A percentile compares a stretch with the other conserved stretches of the same genome.
Conservation (phyloP, 495 filamentous ascomycete species). For the Penicillium chermesinum region DNA sequence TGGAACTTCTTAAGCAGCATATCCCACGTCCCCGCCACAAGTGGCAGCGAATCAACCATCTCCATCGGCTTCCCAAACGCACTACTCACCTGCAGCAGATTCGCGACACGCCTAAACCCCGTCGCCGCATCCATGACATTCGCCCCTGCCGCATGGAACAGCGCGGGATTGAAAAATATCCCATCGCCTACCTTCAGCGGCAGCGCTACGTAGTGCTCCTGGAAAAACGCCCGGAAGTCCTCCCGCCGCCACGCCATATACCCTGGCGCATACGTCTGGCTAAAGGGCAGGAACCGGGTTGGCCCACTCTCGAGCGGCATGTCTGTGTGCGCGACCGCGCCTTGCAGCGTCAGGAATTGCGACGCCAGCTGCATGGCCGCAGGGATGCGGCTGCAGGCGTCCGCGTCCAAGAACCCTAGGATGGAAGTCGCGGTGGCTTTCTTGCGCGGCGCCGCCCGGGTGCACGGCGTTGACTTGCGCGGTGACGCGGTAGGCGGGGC, state of each 20-base stretch:
- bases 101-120: slow-evolving; percentile 44
- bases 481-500: slow-evolving; percentile 48
- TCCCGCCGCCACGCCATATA: slow-evolving; percentile 46
- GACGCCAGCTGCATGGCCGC: slow-evolving; percentile 38
- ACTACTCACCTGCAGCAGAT: slow-evolving; percentile 50
- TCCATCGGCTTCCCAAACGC: slow-evolving; percentile 59
- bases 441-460: slow-evolving; percentile 47
- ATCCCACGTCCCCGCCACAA: slow-evolving; percentile 42
- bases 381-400: slow-evolving; percentile 34
- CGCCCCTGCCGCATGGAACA: slow-evolving; percentile 53
- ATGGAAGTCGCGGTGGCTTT: slow-evolving; percentile 54
- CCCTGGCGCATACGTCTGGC: slow-evolving; percentile 46
- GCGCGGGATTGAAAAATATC: slow-evolving; percentile 52
- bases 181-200: slow-evolving; percentile 47
- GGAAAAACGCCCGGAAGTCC: slow-evolving; percentile 46
- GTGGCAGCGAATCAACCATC: slow-evolving; percentile 39
- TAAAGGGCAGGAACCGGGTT: slow-evolving; percentile 50
- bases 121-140: slow-evolving; percentile 32
- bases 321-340: slow-evolving; percentile 51
- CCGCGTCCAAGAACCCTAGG: slow-evolving; percentile 47
- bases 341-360: slow-evolving; percentile 51
- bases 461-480: slow-evolving; percentile 54
- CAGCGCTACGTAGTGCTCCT: slow-evolving; percentile 39
- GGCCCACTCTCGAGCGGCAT: slow-evolving; percentile 51
- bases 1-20: slow-evolving; percentile 25